Evolutionary conservation across 176 grass and related monocot species (phyloP), one percentile per base, ranked within the genome.

Genomic region (Poa pratensis): DNA sequence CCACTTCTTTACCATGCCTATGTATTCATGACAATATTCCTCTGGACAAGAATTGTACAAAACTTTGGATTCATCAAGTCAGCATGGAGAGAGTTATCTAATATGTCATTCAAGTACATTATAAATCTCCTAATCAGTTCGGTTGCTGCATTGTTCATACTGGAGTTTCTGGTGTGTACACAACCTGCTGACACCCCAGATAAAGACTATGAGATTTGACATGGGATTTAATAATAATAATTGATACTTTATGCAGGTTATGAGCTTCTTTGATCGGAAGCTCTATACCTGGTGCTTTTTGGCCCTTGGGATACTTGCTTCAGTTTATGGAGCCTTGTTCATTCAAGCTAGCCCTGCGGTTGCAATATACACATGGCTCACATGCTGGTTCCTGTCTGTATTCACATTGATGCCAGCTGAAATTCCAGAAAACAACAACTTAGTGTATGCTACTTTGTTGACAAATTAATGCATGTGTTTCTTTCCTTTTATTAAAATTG

Each of bases 361-460:
- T 73, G 89, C 87, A 3, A 74, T 91, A 55, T 95, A 91, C 85
- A 45, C 89, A 71, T 97, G 95, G 84, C 30, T 91, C 32, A 30
- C 91, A 53, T 90, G 92, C 92, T 97, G 92, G 95, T 93, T 97
- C 81, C 78, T 97, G 50, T 97, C 95, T 64, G 61, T 91, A 72
- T 97, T 97, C 88, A 97, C 95, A 87, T 88, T 95, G 91, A 95
- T 97, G 95, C 92, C 95, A 61, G 95, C 95, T 75, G 95, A 95
- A 95, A 95, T 97, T 80, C 95, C 95, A 74, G 92, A 97, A 86
- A 95, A 97, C 81, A 97, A 93, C 75, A 91, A 86, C 82, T 92
- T 97, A 73, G 92, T 97, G 95, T 97, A 93, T 84, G 82, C 45
- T 91, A 82, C 73, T 80, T 93, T 70, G 11, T 40, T 75, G 15